Percentiles rank a stretch among this genome's conserved stretches.
Evolutionary conservation across 2,329 filamentous ascomycete genomes (phyloP).

Genomic region (Claviceps capensis): DNA sequence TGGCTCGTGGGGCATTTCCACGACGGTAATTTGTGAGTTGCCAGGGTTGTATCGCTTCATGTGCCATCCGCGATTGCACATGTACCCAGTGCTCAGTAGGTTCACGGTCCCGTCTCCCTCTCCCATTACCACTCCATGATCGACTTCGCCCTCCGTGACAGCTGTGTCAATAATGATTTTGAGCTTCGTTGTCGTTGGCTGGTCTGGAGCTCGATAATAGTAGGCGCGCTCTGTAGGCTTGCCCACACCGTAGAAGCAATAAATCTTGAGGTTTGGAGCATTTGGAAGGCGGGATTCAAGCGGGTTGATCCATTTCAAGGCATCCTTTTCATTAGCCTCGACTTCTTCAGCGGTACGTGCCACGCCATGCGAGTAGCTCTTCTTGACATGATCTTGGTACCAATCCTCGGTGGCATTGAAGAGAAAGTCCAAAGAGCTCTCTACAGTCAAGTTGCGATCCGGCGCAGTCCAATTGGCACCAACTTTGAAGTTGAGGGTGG

Average conservation of each 20-base stretch:
- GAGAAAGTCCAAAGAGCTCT: constrained; percentile 64
- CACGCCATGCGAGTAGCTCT: constrained; percentile 77
- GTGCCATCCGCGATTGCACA: constrained; percentile 92
- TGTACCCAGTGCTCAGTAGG: constrained; percentile 82
- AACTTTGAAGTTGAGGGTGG: constrained; percentile 69
- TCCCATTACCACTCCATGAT: constrained; percentile 88
- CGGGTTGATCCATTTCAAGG: constrained; percentile 85
- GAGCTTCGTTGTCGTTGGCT: constrained; percentile 48
- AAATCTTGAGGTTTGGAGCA: constrained; percentile 83
- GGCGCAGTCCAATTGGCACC: constrained; percentile 49
- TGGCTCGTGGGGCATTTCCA: constrained; percentile 94
- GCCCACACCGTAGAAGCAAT: constrained; percentile 92
- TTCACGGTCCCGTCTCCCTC: constrained; percentile 96
- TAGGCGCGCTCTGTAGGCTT: constrained; percentile 90
- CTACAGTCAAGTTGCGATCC: constrained; percentile 66
- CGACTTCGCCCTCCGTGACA: constrained; percentile 45
- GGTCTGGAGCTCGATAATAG: constrained; percentile 64
- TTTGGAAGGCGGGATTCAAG: constrained; percentile 77
- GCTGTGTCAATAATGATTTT: constrained; percentile 63
- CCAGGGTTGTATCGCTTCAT: constrained; percentile 90
- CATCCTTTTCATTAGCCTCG: constrained; percentile 64
- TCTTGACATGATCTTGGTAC: constrained; percentile 62
- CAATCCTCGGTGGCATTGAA: constrained; percentile 68
- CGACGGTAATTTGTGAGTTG: constrained; percentile 64
- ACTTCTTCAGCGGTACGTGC: constrained; percentile 70